Conservation (phyloP, 2,329 filamentous ascomycete species). For the Lachnellula subtilissima region DNA sequence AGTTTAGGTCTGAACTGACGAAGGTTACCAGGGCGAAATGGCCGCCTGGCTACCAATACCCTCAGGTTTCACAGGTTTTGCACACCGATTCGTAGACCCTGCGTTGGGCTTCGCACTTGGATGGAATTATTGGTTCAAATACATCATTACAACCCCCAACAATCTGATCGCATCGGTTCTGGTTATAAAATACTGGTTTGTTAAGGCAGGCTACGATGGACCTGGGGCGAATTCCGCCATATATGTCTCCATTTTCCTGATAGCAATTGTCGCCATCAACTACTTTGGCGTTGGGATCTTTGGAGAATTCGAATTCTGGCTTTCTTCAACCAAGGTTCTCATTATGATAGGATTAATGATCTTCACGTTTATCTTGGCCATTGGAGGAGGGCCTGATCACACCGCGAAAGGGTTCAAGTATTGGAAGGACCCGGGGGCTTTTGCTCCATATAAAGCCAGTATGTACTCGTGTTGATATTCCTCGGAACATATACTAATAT, state of each 20-base stretch:
- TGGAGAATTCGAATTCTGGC: constrained; percentile 51
- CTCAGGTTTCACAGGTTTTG: constrained; percentile 78
- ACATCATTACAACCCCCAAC: constrained; percentile 81
- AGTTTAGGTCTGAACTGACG: background rate
- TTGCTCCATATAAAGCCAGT: constrained; percentile 31
- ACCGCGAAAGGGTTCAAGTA: constrained; percentile 46
- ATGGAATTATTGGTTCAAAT: constrained; percentile 43
- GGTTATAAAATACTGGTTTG: constrained; percentile 75
- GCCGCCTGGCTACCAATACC: constrained; percentile 74
- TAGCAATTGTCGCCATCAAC: constrained; percentile 61
- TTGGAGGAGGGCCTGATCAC: constrained; percentile 58
- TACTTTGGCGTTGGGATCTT: constrained; percentile 45
- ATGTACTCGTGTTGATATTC: constrained; percentile 1
- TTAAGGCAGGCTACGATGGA: constrained; percentile 33
- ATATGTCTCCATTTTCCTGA: constrained; percentile 68
- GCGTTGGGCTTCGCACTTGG: constrained; percentile 74
- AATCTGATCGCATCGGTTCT: constrained; percentile 76
- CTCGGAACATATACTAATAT: constrained; percentile 30
- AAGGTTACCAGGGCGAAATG: constrained; percentile 59
- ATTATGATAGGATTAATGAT: constrained; percentile 63
- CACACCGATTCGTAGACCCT: constrained; percentile 72
- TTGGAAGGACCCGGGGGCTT: constrained; percentile 43
- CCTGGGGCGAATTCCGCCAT: constrained; percentile 65
- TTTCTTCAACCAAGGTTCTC: constrained; percentile 54
- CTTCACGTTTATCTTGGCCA: constrained; percentile 57